phyloP scores from a whole-genome alignment of 2,329 filamentous ascomycete genomes.

The Thielaviopsis ethacetica region DNA sequence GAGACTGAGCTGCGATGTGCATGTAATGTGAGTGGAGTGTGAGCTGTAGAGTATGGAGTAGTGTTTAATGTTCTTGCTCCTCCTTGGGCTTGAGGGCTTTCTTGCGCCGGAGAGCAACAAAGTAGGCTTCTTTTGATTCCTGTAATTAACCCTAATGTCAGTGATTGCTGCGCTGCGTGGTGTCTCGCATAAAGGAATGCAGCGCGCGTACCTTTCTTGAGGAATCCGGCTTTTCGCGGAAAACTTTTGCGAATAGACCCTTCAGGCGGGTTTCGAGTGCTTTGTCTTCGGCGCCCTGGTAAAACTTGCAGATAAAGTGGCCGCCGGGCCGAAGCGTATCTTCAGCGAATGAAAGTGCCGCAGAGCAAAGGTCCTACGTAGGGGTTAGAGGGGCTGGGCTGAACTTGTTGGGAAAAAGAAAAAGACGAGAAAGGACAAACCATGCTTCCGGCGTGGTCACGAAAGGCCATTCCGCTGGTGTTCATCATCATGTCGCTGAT shows the following conservation, averaged over 20 bases:
- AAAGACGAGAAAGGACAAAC: slow-evolving; percentile 33
- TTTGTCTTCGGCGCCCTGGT: slow-evolving; percentile 79
- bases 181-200: neutral
- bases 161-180: neutral
- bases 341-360: slow-evolving; percentile 65
- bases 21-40: neutral
- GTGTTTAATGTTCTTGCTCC: slow-evolving; percentile 1
- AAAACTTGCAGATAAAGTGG: slow-evolving; percentile 95
- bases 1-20: neutral
- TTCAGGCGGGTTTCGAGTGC: slow-evolving; percentile 57
- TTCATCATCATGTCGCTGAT: slow-evolving; percentile 99
- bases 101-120: slow-evolving; percentile 63
- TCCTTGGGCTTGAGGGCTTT: neutral
- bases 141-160: slow-evolving; percentile 19
- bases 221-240: slow-evolving; percentile 79
- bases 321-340: slow-evolving; percentile 71
- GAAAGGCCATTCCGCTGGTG: slow-evolving; percentile 73
- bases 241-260: slow-evolving; percentile 62
- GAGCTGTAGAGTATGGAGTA: too few species aligned
- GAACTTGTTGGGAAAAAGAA: neutral
- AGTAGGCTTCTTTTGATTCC: slow-evolving; percentile 77
- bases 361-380: slow-evolving; percentile 67
- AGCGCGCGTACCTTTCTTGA: slow-evolving; percentile 56
- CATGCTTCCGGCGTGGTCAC: slow-evolving; percentile 89
- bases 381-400: neutral